Evolutionary conservation across 1,139 yeast genomes (phyloP), one percentile per base, ranked within the genome.

Genomic region (Meyerozyma smithsonii): DNA sequence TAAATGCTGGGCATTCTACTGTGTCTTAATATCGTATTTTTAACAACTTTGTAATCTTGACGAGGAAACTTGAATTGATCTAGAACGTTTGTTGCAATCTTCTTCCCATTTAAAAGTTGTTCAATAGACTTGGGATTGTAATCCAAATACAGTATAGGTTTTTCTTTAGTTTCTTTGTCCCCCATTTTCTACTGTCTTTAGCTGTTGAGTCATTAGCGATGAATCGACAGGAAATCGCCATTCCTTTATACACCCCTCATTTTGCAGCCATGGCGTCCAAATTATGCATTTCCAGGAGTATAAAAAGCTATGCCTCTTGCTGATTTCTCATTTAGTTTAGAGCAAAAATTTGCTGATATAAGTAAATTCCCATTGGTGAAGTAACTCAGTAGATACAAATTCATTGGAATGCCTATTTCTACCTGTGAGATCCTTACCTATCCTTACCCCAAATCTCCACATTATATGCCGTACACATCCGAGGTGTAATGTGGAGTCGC

Each of bases 401-500:
- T n/a, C n/a, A n/a, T n/a, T n/a, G n/a, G n/a, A n/a, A n/a, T n/a
- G n/a, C n/a, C n/a, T n/a, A n/a, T n/a, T n/a, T n/a, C n/a, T n/a
- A n/a, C n/a, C n/a, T n/a, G n/a, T n/a, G n/a, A n/a, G n/a, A n/a
- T n/a, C n/a, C n/a, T n/a, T n/a, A n/a, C n/a, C n/a, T n/a, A n/a
- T n/a, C n/a, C n/a, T n/a, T n/a, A n/a, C n/a, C n/a, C n/a, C n/a
- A n/a, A n/a, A n/a, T n/a, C n/a, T n/a, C n/a, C n/a, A n/a, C n/a
- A n/a, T 4, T 23, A 23, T 23, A 23, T 23, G 25, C 25, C 6
- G 25, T 23, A 6, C 25, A 3, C 25, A 12, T 11, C 32, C 32
- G 32, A 28, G 32, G 32, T 15, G 18, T 11, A 28, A 28, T 28
- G 32, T 28, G 32, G 32, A 15, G 32, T 28, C 18, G 32, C 32